Evolutionary conservation across 2,329 filamentous ascomycete species (phyloP), one percentile per base, ranked within the genome.

Genomic region (Myriosclerotinia duriaeana): DNA sequence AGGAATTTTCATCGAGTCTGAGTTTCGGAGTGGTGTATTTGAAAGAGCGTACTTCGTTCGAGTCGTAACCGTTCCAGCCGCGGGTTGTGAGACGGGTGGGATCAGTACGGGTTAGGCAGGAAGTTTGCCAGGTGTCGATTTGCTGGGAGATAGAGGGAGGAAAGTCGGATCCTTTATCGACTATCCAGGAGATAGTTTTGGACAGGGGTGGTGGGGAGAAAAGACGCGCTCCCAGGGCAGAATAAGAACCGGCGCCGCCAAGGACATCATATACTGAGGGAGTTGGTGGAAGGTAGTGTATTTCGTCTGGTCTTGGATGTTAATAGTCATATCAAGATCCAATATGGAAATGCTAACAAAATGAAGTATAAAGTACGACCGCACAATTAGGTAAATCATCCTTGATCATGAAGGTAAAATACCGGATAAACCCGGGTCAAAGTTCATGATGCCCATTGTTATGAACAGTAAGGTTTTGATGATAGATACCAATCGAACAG

Each of bases 81-180:
- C 92, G 87, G 0, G 95, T 99, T 2, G 94, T 98, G 60, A 91
- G 81, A 34, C 91, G 87, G 8, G 83, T 77, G 1, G 82, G 80
- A 64, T 90, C 87, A 59, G 86, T 79, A 64, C 93, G 86, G 70
- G 68, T 62, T 20, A 92, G 74, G 26, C 86, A 90, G 7, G 86
- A 85, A 1, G 93, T 97, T 20, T 87, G 79, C 93, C 95, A 97
- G 53, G 85, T 83, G 17, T 84, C 79, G 71, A 99, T 87, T 53
- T 85, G 81, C 2, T 82, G 75, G 58, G 84, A 83, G 63, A 96
- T 81, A 15, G 84, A 79, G 0, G 80, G 70, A 0, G 94, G 93
- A 71, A 98, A 98, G 78, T 98, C 95, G 20, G 86, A 89, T 40
- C 95, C 95, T 73, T 88, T 86, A 78, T 99, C 94, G 53, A 98